A percentile compares a stretch with the other conserved stretches of the same genome.
These are phyloP conservation scores for Calcarisporium arbuscula DNA, from an alignment of 2,329 filamentous ascomycete species.

Conservation along the genomic window DNA sequence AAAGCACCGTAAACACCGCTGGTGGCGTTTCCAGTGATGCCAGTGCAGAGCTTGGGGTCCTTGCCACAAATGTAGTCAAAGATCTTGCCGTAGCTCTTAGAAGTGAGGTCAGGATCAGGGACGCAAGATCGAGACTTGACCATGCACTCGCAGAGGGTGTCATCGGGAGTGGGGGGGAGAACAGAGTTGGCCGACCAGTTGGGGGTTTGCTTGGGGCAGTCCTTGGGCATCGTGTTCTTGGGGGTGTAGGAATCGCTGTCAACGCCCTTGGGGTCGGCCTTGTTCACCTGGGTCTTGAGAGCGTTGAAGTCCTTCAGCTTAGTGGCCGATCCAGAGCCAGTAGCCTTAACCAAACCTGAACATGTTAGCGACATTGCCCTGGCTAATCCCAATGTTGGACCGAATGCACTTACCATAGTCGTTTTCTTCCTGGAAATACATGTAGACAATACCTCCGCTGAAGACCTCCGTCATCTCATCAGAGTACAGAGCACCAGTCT, in stretches of 20 bases:
- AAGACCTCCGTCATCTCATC: slow-evolving; percentile 77
- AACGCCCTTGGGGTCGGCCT: slow-evolving; percentile 60
- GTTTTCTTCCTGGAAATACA: slow-evolving; percentile 92
- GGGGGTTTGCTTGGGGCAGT: slow-evolving; percentile 61
- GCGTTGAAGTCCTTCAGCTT: slow-evolving; percentile 70
- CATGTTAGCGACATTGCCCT: slow-evolving; percentile 12
- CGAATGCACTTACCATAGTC: slow-evolving; percentile 60
- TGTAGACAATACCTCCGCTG: slow-evolving; percentile 97
- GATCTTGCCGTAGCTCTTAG: slow-evolving; percentile 56
- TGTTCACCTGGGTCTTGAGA: slow-evolving; percentile 63
- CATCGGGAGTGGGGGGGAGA: slow-evolving; percentile 79
- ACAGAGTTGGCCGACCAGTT: slow-evolving; percentile 59
- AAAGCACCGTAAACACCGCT: slow-evolving; percentile 69
- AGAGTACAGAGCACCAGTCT: slow-evolving; percentile 76
- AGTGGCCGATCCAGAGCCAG: slow-evolving; percentile 50
- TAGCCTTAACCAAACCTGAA: slow-evolving; percentile 59
- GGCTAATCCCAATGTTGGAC: not conserved
- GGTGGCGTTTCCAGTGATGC: slow-evolving; percentile 61
- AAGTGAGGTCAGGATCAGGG: slow-evolving; percentile 50
- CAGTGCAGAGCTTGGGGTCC: slow-evolving; percentile 51
- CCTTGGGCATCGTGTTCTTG: slow-evolving; percentile 61
- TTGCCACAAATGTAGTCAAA: slow-evolving; percentile 70
- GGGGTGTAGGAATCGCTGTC: slow-evolving; percentile 63
- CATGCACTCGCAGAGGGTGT: slow-evolving; percentile 81
- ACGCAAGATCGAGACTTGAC: slow-evolving; percentile 64